Evolutionary conservation across 345 rosid genomes (phyloP).

Genomic region (Citrus trifoliata): DNA sequence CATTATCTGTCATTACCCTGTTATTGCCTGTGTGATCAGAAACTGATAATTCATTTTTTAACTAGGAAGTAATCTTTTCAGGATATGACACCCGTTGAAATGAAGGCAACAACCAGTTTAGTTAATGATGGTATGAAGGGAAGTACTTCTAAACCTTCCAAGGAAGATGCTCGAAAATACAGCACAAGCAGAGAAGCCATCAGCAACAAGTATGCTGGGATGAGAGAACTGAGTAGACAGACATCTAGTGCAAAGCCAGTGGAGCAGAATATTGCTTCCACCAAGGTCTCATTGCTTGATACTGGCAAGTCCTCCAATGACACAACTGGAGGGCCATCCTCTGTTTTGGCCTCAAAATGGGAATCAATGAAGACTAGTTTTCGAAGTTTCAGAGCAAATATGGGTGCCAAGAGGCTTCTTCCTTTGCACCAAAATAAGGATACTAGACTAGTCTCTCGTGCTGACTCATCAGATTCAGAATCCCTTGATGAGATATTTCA

Average conservation of each 20-base stretch:
- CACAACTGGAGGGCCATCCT: constrained; percentile 37
- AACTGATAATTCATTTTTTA: constrained; percentile 3
- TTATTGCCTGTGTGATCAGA: not conserved
- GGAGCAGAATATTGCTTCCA: constrained; percentile 60
- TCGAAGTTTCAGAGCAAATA: constrained; percentile 79
- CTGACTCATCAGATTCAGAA: constrained; percentile 57
- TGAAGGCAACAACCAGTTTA: constrained; percentile 52
- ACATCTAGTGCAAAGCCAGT: constrained; percentile 39
- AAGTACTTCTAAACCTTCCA: constrained; percentile 38
- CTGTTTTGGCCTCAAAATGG: constrained; percentile 72
- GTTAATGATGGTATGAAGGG: constrained; percentile 34
- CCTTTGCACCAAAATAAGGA: constrained; percentile 62
- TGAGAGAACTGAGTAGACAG: constrained; percentile 71
- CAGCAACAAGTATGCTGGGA: constrained; percentile 77
- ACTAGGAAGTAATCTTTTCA: constrained; percentile 27
- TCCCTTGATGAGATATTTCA: constrained; percentile 88
- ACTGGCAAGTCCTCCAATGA: constrained; percentile 30
- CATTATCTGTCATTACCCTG: not conserved
- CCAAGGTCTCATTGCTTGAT: constrained; percentile 81
- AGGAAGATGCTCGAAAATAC: constrained; percentile 65
- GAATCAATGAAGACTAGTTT: constrained; percentile 80
- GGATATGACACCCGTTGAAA: constrained; percentile 64
- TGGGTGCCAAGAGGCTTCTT: constrained; percentile 63
- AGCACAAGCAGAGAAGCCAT: constrained; percentile 77
- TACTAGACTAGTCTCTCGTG: constrained; percentile 26